These are phyloP conservation scores for Mycena epipterygia DNA, from an alignment of 768 basidiomycete species.

Conservation along the genomic window DNA sequence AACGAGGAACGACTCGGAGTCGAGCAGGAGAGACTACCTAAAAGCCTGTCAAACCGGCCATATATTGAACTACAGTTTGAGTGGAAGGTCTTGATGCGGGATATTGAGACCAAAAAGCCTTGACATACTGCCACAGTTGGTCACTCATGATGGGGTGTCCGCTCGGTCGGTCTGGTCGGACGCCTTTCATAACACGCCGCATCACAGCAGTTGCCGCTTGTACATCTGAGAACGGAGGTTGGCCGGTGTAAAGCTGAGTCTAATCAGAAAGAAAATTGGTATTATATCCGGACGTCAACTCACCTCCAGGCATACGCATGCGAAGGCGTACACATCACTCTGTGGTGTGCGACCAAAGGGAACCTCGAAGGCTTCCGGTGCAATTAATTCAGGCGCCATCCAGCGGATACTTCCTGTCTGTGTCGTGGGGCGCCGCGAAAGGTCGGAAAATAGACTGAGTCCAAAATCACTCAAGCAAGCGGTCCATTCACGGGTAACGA, in stretches of 20 bases:
- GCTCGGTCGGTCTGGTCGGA: slow-evolving; percentile 18
- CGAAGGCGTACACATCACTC: slow-evolving; percentile 52
- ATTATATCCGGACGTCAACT: background rate
- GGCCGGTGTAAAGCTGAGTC: slow-evolving; percentile 29
- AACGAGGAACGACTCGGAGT: too few relatives aligned
- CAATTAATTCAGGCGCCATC: slow-evolving; percentile 48
- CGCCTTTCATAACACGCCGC: slow-evolving; percentile 15
- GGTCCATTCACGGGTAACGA: slow-evolving; percentile 46
- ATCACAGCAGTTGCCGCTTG: slow-evolving; percentile 13
- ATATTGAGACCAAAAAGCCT: slow-evolving; percentile 12
- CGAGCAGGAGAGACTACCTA: background rate
- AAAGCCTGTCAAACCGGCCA: background rate
- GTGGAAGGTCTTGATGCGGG: background rate
- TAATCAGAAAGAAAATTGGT: background rate
- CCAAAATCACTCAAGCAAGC: slow-evolving; percentile 53
- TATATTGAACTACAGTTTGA: background rate
- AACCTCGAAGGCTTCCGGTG: slow-evolving; percentile 44
- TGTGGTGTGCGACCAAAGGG: slow-evolving; percentile 41
- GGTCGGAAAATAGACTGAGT: slow-evolving; percentile 47
- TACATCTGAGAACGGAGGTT: slow-evolving; percentile 20
- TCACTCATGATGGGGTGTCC: slow-evolving; percentile 4
- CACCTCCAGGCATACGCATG: slow-evolving; percentile 50
- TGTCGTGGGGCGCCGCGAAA: slow-evolving; percentile 31
- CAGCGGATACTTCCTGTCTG: slow-evolving; percentile 38
- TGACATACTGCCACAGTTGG: slow-evolving; percentile 14